Percentiles rank a stretch among this genome's conserved stretches.
phyloP scores from a whole-genome alignment of 345 rosid species.

The Pugionium cornutum region DNA sequence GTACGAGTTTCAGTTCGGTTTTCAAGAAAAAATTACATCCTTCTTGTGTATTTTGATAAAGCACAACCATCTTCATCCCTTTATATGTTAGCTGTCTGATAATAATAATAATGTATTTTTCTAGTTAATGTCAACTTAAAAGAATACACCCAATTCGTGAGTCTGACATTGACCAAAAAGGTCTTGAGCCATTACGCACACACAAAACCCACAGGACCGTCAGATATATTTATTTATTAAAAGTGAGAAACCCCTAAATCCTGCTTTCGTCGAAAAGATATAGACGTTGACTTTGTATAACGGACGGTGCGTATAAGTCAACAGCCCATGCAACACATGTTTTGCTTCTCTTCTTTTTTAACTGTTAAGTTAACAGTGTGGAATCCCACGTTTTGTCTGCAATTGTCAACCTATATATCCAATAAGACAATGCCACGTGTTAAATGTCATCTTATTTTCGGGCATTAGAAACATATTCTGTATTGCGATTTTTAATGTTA shows the following conservation, averaged over 20 bases:
- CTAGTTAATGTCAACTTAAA: too few species aligned
- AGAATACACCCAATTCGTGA: too few species aligned
- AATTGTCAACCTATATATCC: conserved; percentile 36
- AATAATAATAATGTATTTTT: too few species aligned
- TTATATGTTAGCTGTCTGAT: too few species aligned
- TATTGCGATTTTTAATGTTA: conserved; percentile 4
- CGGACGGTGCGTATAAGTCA: conserved; percentile 38
- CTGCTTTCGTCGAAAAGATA: background rate
- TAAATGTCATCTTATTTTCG: background rate
- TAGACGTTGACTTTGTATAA: conserved; percentile 22
- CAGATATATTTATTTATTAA: background rate
- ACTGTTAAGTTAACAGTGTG: conserved; percentile 38
- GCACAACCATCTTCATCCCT: too few species aligned
- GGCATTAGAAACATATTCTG: conserved; percentile 19
- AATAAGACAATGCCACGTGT: conserved; percentile 13
- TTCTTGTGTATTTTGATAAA: too few species aligned
- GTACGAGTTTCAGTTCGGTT: too few species aligned
- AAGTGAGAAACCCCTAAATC: conserved; percentile 9
- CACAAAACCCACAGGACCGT: conserved; percentile 17
- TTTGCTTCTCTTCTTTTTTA: conserved; percentile 34
- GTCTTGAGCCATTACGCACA: conserved; percentile 12
- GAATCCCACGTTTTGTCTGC: conserved; percentile 31
- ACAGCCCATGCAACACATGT: conserved; percentile 35
- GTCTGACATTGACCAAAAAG: conserved; percentile 11
- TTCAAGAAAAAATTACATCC: too few species aligned